A percentile compares a stretch with the other conserved stretches of the same genome.
Evolutionary conservation across 1,139 yeast species (phyloP).

Genomic region (Suhomyces bribrorum): DNA sequence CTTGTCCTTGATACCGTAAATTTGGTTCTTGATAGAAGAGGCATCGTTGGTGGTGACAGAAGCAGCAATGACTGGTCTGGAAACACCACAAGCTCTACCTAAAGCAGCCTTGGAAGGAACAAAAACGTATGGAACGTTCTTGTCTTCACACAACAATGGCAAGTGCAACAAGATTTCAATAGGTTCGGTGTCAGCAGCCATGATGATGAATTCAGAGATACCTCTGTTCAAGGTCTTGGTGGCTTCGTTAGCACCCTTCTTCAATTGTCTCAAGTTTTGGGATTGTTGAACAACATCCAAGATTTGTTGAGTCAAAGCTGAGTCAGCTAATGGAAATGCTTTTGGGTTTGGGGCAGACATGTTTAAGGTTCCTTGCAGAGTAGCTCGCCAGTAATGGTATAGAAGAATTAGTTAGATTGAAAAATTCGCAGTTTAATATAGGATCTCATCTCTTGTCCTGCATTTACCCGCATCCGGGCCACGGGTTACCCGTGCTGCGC

Average conservation of each 20-base stretch:
- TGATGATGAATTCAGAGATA: constrained; percentile 97
- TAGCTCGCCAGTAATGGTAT: constrained; percentile 46
- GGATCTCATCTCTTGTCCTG: constrained; percentile 13
- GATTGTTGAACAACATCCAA: constrained; percentile 98
- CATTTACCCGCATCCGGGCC: constrained; percentile 3
- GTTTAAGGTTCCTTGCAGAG: constrained; percentile 64
- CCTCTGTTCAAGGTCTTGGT: constrained; percentile 99
- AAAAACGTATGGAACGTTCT: constrained; percentile 98
- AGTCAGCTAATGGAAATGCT: constrained; percentile 98
- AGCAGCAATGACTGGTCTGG: constrained; percentile 99
- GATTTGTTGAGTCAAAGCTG: constrained; percentile 93
- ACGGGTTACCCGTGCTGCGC: constrained; percentile 1
- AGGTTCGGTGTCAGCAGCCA: constrained; percentile 99
- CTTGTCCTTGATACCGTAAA: constrained; percentile 97
- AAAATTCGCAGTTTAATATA: constrained; percentile 8
- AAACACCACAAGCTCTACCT: constrained; percentile 99
- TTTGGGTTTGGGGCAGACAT: constrained; percentile 87
- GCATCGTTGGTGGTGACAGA: constrained; percentile 98
- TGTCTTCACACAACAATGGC: constrained; percentile 97
- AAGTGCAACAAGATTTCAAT: constrained; percentile 96
- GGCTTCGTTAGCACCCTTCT: constrained; percentile 99
- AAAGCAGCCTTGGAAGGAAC: constrained; percentile 98
- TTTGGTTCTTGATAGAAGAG: constrained; percentile 95
- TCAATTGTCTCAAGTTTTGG: constrained; percentile 95
- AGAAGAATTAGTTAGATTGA: constrained; percentile 1